phyloP scores from a whole-genome alignment of 2,329 filamentous ascomycete species.

The Parastagonospora nodorum region DNA sequence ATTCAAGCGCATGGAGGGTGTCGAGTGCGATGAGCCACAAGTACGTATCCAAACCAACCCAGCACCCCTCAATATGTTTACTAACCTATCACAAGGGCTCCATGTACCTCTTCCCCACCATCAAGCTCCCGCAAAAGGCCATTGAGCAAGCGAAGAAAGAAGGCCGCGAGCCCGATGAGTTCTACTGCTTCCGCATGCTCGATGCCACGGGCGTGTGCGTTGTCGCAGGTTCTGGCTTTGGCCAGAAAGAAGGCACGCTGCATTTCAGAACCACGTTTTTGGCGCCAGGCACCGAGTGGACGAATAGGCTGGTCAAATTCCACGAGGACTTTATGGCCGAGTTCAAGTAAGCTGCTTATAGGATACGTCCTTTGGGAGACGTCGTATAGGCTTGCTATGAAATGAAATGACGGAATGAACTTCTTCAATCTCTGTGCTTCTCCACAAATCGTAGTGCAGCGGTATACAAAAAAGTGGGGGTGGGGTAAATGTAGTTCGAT shows the following conservation, averaged over 20 bases:
- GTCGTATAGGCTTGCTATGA: too few relatives aligned
- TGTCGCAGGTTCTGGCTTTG: constrained; percentile 90
- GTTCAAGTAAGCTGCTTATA: too few relatives aligned
- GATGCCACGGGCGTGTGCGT: constrained; percentile 95
- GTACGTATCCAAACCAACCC: constrained; percentile 47
- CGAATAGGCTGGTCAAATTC: constrained; percentile 83
- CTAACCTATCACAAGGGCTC: constrained; percentile 64
- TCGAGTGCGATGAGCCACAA: constrained; percentile 83
- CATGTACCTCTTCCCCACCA: constrained; percentile 99
- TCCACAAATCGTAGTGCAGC: too few relatives aligned
- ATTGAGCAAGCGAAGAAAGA: constrained; percentile 74
- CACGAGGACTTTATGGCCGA: constrained; percentile 89
- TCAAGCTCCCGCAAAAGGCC: constrained; percentile 77
- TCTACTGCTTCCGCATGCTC: constrained; percentile 89
- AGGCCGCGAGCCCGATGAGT: constrained; percentile 81
- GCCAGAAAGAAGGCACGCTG: constrained; percentile 86
- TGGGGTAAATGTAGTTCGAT: too few relatives aligned
- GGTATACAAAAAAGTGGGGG: too few relatives aligned
- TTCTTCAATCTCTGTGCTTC: too few relatives aligned
- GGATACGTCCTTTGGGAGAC: too few relatives aligned
- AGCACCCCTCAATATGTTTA: neutral
- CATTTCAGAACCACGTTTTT: constrained; percentile 98
- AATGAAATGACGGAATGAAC: too few relatives aligned
- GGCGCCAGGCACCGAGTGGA: constrained; percentile 94
- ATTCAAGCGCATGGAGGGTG: constrained; percentile 94